Base-by-base conservation (phyloP, 2,329 filamentous ascomycete genomes). In the Fusarium sterilihyphosum region DNA sequence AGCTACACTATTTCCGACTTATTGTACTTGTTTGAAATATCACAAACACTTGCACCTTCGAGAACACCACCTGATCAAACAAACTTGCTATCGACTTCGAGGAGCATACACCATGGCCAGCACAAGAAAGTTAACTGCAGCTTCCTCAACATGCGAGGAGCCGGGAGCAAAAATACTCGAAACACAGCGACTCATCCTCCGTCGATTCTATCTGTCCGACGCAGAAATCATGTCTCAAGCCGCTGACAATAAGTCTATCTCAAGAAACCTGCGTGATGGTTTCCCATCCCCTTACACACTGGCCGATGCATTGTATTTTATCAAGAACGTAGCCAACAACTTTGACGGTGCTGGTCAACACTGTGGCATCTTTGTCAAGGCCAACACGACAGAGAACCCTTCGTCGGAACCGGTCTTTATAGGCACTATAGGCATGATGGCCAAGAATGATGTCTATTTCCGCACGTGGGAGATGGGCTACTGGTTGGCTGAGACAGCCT, bases 401-500 rank as follows among this genome's bases (percentile, higher is more conserved):
- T 73, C 70, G 1, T 18, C 59, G 2, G 70, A 73, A 33, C 70
- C 75, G 5, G 57, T 80, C 14, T 80, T 83, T 58, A 77, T 84
- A 14, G 88, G 88, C 54, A 78, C 77, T 64, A 79, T 88, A 18
- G 84, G 86, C 43, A 74, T 87, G 47, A 80, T 79, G 47, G 71
- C 80, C 8, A 65, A 78, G 17, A 70, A 72, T 20, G 84, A 86
- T 61, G 79, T 85, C 73, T 81, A 86, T 66, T 82, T 81, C 71
- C 81, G 82, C 54, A 85, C 83, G 8, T 82, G 83, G 76, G 86
- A 88, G 79, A 12, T 89, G 2, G 88, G 87, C 9, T 89, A 89
- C 80, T 88, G 84, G 83, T 44, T 87, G 31, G 83, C 81, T 2
- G 80, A 79, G 43, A 73, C 78, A 17, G 78, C 81, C 54, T 87